Percentiles rank a stretch among this genome's conserved stretches.
These are phyloP conservation scores for Boechera retrofracta DNA, from an alignment of 345 rosid genomes.

Conservation along the genomic window DNA sequence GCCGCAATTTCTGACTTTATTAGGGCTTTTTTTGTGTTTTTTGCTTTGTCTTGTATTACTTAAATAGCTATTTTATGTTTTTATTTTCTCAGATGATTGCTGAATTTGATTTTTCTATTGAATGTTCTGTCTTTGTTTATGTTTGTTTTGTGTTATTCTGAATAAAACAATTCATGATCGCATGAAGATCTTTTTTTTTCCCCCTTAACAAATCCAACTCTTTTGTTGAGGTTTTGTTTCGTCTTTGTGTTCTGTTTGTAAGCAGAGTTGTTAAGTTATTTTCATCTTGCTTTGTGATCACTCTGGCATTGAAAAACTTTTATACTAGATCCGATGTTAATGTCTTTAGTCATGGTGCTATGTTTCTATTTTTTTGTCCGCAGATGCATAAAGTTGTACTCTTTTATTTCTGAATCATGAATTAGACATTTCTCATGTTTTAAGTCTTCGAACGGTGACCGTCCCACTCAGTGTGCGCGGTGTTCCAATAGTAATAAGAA, in stretches of 20 bases:
- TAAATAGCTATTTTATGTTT: constrained; percentile 1
- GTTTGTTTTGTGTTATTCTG: not conserved
- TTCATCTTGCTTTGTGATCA: not conserved
- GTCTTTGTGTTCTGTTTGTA: not conserved
- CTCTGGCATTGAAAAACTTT: not conserved
- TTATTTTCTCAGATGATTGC: constrained; percentile 13
- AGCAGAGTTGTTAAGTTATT: not conserved
- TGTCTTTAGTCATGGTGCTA: constrained; percentile 8
- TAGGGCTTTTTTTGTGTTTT: not conserved
- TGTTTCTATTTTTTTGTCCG: constrained; percentile 12
- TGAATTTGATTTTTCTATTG: not conserved
- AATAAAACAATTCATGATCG: constrained; percentile 18
- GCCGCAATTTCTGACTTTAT: constrained; percentile 36
- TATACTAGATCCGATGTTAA: not conserved
- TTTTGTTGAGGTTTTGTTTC: not conserved
- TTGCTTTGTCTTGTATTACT: not conserved
- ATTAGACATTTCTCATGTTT: not conserved
- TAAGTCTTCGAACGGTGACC: not conserved
- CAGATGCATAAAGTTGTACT: not conserved
- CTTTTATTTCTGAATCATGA: not conserved
- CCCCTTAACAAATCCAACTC: not conserved
- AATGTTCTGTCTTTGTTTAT: not conserved
- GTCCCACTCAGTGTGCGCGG: too few relatives aligned
- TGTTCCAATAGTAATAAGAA: too few relatives aligned
- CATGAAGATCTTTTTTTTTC: not conserved